phyloP scores from a whole-genome alignment of 2,329 filamentous ascomycete genomes.

The Curvularia eragrostidis region DNA sequence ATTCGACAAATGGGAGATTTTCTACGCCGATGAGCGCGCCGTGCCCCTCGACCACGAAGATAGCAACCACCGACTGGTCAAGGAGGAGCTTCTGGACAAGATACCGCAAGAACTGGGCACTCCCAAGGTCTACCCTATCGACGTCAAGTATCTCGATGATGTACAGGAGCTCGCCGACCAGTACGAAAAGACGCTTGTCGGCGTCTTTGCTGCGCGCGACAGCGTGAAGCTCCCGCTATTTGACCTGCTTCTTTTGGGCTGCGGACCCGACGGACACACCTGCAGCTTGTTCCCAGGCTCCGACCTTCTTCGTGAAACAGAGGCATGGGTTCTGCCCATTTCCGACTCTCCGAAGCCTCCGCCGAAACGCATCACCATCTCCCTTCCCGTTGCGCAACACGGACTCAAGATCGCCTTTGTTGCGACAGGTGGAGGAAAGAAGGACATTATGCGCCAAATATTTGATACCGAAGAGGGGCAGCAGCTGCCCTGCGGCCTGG shows the following conservation, averaged over 20 bases:
- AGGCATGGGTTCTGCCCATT: conserved; percentile 91
- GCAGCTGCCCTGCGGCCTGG: conserved; percentile 81
- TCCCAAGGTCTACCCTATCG: conserved; percentile 81
- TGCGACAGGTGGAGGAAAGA: conserved; percentile 87
- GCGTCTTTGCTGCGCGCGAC: conserved; percentile 87
- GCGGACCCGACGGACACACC: conserved; percentile 94
- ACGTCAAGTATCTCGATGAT: conserved; percentile 72
- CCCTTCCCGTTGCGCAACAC: conserved; percentile 87
- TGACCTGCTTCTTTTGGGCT: conserved; percentile 90
- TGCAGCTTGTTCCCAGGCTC: conserved; percentile 96
- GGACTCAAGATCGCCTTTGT: conserved; percentile 88
- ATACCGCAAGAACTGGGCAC: conserved; percentile 71
- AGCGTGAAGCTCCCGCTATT: conserved; percentile 95
- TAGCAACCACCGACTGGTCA: conserved; percentile 91
- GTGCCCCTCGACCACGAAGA: conserved; percentile 91
- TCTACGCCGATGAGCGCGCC: conserved; percentile 96
- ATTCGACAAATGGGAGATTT: conserved; percentile 94
- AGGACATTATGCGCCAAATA: conserved; percentile 89
- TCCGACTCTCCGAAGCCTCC: conserved; percentile 95
- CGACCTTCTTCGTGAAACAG: conserved; percentile 80
- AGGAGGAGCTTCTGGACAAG: conserved; percentile 86
- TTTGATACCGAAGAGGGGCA: conserved; percentile 78
- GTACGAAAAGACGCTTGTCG: conserved; percentile 89
- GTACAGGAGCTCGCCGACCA: conserved; percentile 90
- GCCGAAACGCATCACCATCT: conserved; percentile 87